Base-by-base conservation (phyloP, 345 rosid species). In the Dimocarpus longan region DNA sequence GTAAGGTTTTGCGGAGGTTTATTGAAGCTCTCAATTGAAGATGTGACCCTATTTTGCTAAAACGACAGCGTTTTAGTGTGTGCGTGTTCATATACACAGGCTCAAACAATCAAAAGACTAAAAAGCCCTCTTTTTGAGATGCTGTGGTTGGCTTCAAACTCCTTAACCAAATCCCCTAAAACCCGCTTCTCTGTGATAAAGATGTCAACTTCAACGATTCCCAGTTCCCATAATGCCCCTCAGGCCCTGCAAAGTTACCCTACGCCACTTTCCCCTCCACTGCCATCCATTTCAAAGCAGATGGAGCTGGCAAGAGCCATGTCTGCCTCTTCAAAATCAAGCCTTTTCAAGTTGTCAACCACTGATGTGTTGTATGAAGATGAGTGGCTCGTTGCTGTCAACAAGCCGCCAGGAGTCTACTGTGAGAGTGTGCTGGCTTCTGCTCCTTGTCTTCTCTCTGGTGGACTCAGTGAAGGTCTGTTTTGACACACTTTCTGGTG, bases 401-500 rank as follows among this genome's bases (percentile, higher is more conserved):
- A 93, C 71, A 93, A 95, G 80, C 99, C 98, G 21, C 84, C 77
- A 71, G 98, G 98, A 6, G 65, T 95, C 68, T 93, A 95, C 85
- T 95, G 98, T 68, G 98, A 95, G 82, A 48, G 83, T 76, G 82
- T 92, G 74, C 81, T 95, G 68, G 89, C 85, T 42, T 86, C 95
- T 32, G 87, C 80, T 73, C 90, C 92, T 62, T 59, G 42, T 75
- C 19, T 91, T 74, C 73, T 88, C 6, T 39, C 52, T 68, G 82
- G 75, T 78, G 79, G 9, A 15, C 66, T 71, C 48, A 56, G 26
- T 42, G 76, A 69, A 76, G 88, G 88, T 87, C 48, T 16, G 44
- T 16, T 68, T 16, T 68, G 10, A 46, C 52, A 66, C 8, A 42
- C 13, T 24, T 79, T 28, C 71, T 10, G 28, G n/a, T 48, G 5